Percentiles rank a stretch among this genome's conserved stretches.
Evolutionary conservation across 2,329 filamentous ascomycete genomes (phyloP).

Genomic region (Fusarium sp.): DNA sequence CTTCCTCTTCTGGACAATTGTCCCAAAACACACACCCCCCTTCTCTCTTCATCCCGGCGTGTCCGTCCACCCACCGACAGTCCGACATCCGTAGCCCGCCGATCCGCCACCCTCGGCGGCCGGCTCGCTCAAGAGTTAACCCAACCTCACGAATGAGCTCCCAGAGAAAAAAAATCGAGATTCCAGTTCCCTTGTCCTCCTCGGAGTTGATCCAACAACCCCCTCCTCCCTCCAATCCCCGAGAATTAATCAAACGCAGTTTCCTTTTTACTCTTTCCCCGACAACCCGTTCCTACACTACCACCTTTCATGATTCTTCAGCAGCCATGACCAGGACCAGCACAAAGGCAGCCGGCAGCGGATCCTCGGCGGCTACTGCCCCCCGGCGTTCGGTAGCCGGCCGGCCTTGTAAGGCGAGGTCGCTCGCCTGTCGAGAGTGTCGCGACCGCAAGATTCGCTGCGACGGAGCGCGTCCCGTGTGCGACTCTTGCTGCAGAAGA

Average conservation of each 20-base stretch:
- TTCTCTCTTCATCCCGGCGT: not conserved
- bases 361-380: conserved; percentile 34
- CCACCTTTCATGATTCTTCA: not conserved
- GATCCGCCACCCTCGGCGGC: not conserved
- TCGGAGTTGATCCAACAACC: not conserved
- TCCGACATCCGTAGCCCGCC: conserved; percentile 28
- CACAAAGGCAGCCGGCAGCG: conserved; percentile 24
- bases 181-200: not conserved
- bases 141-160: conserved; percentile 32
- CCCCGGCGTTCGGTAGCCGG: conserved; percentile 32
- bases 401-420: conserved; percentile 45
- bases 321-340: conserved; percentile 12
- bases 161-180: not conserved
- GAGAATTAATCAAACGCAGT: not conserved
- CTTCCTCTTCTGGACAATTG: not conserved
- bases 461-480: conserved; percentile 44
- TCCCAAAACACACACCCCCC: not conserved
- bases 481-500: conserved; percentile 43
- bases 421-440: conserved; percentile 45
- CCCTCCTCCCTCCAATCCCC: not conserved
- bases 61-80: conserved; percentile 17
- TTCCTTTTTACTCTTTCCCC: not conserved
- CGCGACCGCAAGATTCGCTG: conserved; percentile 48
- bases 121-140: not conserved
- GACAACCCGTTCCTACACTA: not conserved